Percentiles rank a stretch among this genome's conserved stretches.
These are phyloP conservation scores for Phascolomyces articulosus DNA, from an alignment of 371 early-diverging fungal species.

Conservation along the genomic window DNA sequence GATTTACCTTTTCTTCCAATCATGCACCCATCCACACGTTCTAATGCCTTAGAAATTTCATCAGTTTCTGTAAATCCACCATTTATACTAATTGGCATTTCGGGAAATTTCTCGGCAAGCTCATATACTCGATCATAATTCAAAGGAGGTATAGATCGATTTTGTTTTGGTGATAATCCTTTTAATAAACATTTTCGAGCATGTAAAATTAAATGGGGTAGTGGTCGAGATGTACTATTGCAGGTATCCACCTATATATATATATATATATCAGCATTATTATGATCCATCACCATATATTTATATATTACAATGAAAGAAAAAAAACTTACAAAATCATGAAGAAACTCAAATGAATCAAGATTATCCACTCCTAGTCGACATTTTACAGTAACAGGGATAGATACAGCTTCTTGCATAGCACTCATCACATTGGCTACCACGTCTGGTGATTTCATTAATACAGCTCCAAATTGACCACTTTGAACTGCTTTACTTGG, in stretches of 20 bases:
- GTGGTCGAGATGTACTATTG: conserved; percentile 24
- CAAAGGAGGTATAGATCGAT: conserved; percentile 81
- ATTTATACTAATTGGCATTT: conserved; percentile 74
- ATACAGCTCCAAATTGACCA: conserved; percentile 73
- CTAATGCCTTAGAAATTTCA: conserved; percentile 47
- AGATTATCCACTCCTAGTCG: conserved; percentile 76
- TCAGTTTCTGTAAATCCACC: conserved; percentile 74
- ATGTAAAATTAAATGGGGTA: conserved; percentile 77
- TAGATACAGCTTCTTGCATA: conserved; percentile 51
- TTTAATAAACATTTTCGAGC: conserved; percentile 86
- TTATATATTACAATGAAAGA: background rate
- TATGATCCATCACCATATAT: background rate
- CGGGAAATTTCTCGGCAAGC: conserved; percentile 66
- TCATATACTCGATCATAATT: conserved; percentile 77
- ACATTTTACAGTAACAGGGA: conserved; percentile 77
- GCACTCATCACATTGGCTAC: conserved; percentile 64
- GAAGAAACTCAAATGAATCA: conserved; percentile 67
- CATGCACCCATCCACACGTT: conserved; percentile 73
- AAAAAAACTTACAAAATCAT: conserved; percentile 52
- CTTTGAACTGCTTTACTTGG: conserved; percentile 73
- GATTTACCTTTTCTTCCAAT: conserved; percentile 69
- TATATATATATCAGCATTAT: background rate
- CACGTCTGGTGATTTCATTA: conserved; percentile 72
- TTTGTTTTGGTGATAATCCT: conserved; percentile 85
- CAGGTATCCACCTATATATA: conserved; percentile 43